These are phyloP conservation scores for Telfairia occidentalis DNA, from an alignment of 331 rosid species.

Conservation along the genomic window DNA sequence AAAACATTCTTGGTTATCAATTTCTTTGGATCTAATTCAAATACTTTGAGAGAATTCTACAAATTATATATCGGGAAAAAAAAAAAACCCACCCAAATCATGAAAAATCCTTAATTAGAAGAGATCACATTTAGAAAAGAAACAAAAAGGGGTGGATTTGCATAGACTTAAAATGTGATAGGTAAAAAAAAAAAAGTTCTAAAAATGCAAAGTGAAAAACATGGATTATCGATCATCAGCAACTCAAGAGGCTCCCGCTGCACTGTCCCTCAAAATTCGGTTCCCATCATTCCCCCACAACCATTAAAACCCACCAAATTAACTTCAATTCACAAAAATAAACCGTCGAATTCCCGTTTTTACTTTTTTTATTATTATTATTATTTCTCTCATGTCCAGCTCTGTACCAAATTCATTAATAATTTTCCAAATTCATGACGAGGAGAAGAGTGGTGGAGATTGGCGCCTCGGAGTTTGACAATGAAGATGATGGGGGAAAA, in stretches of 20 bases:
- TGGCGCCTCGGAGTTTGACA: conserved; percentile 17
- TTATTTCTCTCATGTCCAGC: background rate
- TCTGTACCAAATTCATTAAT: background rate
- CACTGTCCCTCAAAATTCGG: conserved; percentile 21
- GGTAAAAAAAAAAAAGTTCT: background rate
- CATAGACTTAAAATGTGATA: too few relatives aligned
- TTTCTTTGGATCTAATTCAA: too few relatives aligned
- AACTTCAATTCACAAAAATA: background rate
- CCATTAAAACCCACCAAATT: conserved; percentile 13
- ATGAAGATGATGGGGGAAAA: conserved; percentile 3
- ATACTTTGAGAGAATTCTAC: too few relatives aligned
- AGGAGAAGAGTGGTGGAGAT: conserved; percentile 33
- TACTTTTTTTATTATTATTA: conserved; percentile 3
- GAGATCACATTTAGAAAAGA: background rate
- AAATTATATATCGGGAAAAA: too few relatives aligned
- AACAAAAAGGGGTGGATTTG: background rate
- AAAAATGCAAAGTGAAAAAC: background rate
- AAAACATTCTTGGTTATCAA: too few relatives aligned
- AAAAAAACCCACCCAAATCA: too few relatives aligned
- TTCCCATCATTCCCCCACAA: conserved; percentile 7
- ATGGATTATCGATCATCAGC: background rate
- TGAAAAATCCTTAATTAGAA: background rate
- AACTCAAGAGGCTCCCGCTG: background rate
- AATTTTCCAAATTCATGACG: too few relatives aligned
- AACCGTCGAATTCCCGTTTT: background rate